phyloP scores from a whole-genome alignment of 306 rosid genomes.

The Ziziphus jujuba region DNA sequence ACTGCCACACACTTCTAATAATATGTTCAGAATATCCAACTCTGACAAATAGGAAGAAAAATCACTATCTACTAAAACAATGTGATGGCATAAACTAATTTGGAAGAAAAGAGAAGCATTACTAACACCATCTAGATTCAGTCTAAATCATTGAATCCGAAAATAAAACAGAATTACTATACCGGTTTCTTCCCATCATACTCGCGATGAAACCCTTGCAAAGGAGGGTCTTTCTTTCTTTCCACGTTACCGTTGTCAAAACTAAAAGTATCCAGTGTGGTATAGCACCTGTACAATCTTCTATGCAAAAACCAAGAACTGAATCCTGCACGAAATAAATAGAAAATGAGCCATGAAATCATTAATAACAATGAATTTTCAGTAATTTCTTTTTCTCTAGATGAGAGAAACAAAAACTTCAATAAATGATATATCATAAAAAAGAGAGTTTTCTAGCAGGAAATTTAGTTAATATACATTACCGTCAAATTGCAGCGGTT shows the following conservation, averaged over 20 bases:
- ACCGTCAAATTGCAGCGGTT: slow-evolving; percentile 71
- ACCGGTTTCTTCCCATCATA: slow-evolving; percentile 93
- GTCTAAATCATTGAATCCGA: not conserved
- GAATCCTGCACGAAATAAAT: slow-evolving; percentile 64
- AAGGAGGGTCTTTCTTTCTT: slow-evolving; percentile 53
- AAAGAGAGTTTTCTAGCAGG: not conserved
- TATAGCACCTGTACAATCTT: slow-evolving; percentile 78
- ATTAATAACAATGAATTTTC: not conserved
- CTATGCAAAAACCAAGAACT: slow-evolving; percentile 73
- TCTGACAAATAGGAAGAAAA: too few species aligned
- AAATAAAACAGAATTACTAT: slow-evolving; percentile 17
- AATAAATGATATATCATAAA: not conserved
- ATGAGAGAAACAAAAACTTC: not conserved
- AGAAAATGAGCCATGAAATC: not conserved
- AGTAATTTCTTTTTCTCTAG: not conserved
- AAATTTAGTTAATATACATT: slow-evolving; percentile 16
- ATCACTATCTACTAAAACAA: too few species aligned
- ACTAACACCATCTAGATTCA: not conserved
- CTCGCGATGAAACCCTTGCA: slow-evolving; percentile 50
- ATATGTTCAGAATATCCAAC: too few species aligned
- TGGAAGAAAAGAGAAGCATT: too few species aligned
- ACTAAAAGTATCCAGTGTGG: slow-evolving; percentile 67
- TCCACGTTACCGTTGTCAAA: slow-evolving; percentile 73
- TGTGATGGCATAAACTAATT: too few species aligned
- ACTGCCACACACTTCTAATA: too few species aligned